Conservation (phyloP, 2,329 filamentous ascomycete species). For the Colletotrichum sp. region DNA sequence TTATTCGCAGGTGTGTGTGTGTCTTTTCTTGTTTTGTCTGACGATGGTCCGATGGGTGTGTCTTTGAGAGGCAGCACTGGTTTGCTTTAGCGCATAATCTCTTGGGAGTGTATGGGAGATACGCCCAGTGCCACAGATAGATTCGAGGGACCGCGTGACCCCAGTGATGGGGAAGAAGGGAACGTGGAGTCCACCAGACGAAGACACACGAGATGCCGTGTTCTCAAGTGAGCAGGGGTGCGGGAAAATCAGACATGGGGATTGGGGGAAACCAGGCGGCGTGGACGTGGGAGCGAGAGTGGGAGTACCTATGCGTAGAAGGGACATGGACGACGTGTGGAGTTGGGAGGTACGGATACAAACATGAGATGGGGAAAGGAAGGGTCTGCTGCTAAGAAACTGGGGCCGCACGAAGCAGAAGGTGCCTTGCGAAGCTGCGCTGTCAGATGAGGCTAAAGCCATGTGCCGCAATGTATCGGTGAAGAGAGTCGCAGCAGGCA, state of each 20-base stretch:
- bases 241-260: constrained; percentile 8
- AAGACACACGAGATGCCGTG: constrained; percentile 10
- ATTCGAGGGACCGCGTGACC: constrained; percentile 21
- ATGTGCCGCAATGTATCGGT: background rate
- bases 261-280: constrained; percentile 5
- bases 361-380: background rate
- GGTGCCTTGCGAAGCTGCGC: background rate
- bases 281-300: background rate
- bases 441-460: constrained; percentile 13
- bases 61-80: background rate
- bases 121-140: constrained; percentile 20
- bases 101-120: constrained; percentile 8
- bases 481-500: background rate
- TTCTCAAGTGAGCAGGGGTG: background rate
- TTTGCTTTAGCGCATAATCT: constrained; percentile 18
- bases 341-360: background rate
- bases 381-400: background rate
- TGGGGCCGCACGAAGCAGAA: background rate
- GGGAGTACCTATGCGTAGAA: background rate
- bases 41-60: background rate
- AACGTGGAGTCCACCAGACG: background rate
- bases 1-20: background rate
- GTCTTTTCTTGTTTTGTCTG: background rate
- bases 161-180: background rate
- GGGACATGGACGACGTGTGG: background rate